phyloP scores from a whole-genome alignment of 257 asterid species.

The Echites panduratus region DNA sequence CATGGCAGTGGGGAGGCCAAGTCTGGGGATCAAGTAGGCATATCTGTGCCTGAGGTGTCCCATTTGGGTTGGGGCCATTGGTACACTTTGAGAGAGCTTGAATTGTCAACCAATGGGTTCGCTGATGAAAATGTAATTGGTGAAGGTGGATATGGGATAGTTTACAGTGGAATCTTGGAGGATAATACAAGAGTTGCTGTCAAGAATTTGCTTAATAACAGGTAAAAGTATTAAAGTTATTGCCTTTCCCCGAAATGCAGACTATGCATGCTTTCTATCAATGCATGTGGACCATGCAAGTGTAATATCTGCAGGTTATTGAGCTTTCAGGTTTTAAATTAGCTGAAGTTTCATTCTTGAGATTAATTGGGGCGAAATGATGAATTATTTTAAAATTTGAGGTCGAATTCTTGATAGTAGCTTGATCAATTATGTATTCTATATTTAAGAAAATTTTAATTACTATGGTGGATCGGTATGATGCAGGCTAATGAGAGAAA shows the following conservation, averaged over 20 bases:
- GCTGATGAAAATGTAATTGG: constrained; percentile 85
- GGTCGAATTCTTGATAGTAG: not conserved
- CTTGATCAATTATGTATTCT: constrained; percentile 3
- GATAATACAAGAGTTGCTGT: constrained; percentile 65
- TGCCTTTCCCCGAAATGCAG: constrained; percentile 3
- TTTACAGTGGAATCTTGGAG: constrained; percentile 57
- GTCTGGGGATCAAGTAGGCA: constrained; percentile 29
- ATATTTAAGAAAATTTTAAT: not conserved
- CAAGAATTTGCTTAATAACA: constrained; percentile 85
- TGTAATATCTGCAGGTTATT: constrained; percentile 3
- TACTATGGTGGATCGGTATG: not conserved
- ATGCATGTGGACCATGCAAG: constrained; percentile 16
- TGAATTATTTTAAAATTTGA: not conserved
- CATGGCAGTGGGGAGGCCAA: constrained; percentile 55
- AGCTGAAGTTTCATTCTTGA: not conserved
- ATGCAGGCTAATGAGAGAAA: not conserved
- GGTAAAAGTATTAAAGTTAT: constrained; percentile 32
- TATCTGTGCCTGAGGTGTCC: constrained; percentile 71
- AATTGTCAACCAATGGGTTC: constrained; percentile 56
- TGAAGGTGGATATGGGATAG: constrained; percentile 96
- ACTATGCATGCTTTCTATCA: constrained; percentile 2
- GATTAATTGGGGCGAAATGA: not conserved
- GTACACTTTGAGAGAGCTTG: constrained; percentile 87
- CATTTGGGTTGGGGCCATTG: constrained; percentile 98
- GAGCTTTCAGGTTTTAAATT: not conserved